phyloP scores from a whole-genome alignment of 2,329 filamentous ascomycete genomes.

The Penicillium sp. region DNA sequence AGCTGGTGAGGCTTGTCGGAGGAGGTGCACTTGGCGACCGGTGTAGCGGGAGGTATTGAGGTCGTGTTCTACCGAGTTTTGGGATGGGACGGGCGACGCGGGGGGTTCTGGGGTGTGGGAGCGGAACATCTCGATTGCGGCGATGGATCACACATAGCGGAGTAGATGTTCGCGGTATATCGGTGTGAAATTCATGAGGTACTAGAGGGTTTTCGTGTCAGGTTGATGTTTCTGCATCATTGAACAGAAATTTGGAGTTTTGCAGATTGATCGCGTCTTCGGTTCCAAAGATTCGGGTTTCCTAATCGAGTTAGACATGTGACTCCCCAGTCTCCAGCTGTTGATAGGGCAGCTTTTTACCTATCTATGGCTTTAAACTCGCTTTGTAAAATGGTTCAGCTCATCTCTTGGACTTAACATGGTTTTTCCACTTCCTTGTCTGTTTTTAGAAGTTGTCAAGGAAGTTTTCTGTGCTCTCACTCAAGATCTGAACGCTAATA shows the following conservation, averaged over 20 bases:
- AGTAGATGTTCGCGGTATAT: not conserved
- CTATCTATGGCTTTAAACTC: not conserved
- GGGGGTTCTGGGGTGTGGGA: conserved; percentile 59
- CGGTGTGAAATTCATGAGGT: not conserved
- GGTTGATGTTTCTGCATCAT: not conserved
- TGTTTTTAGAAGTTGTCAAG: too few species aligned
- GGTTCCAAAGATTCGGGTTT: not conserved
- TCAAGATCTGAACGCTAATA: too few species aligned
- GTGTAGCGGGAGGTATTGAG: conserved; percentile 71
- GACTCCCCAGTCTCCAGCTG: not conserved
- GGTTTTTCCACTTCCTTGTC: too few species aligned
- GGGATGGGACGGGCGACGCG: conserved; percentile 46
- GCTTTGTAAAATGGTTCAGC: not conserved
- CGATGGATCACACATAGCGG: conserved; percentile 24
- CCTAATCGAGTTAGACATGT: not conserved
- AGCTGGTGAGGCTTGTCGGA: conserved; percentile 71
- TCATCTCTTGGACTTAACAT: not conserved
- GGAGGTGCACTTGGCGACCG: conserved; percentile 77
- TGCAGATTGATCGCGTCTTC: not conserved
- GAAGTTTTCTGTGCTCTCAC: too few species aligned
- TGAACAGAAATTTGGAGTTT: not conserved
- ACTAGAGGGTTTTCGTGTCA: not conserved
- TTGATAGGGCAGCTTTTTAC: not conserved
- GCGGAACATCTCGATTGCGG: conserved; percentile 62
- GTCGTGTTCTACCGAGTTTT: not conserved